phyloP scores from a whole-genome alignment of 2,329 filamentous ascomycete genomes.

The Cadophora malorum region DNA sequence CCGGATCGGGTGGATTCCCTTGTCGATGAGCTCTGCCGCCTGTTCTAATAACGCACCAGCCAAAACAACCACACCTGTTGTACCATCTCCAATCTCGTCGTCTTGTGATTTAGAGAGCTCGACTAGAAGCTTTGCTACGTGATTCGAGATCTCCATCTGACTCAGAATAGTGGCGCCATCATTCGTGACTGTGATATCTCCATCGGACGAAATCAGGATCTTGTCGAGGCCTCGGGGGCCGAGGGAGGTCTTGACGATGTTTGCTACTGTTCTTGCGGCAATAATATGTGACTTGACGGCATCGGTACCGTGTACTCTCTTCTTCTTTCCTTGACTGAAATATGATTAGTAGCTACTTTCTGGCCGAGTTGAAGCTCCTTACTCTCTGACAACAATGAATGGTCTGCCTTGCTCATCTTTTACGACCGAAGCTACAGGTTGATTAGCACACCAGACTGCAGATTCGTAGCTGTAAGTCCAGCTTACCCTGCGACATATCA shows the following conservation, averaged over 20 bases:
- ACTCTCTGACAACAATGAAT: conserved; percentile 99
- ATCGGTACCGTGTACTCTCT: conserved; percentile 93
- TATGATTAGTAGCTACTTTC: conserved; percentile 38
- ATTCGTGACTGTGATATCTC: conserved; percentile 99
- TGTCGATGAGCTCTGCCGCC: conserved; percentile 97
- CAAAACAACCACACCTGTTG: conserved; percentile 95
- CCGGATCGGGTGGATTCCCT: conserved; percentile 98
- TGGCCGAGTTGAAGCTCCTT: conserved; percentile 50
- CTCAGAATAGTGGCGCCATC: conserved; percentile 97
- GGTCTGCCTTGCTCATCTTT: conserved; percentile 98
- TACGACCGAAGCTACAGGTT: conserved; percentile 69
- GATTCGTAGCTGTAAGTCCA: conserved; percentile 8
- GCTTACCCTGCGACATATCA: conserved; percentile 81
- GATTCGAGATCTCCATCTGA: conserved; percentile 99
- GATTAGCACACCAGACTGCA: conserved; percentile 34
- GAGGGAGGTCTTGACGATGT: conserved; percentile 96
- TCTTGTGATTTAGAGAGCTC: conserved; percentile 98
- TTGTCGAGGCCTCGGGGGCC: conserved; percentile 97
- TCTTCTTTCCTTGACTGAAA: conserved; percentile 91
- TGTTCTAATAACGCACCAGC: conserved; percentile 95
- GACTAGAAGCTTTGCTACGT: conserved; percentile 95
- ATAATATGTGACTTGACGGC: conserved; percentile 98
- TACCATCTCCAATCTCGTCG: conserved; percentile 98
- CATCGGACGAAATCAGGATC: conserved; percentile 97
- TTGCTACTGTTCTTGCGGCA: conserved; percentile 92